Conservation (phyloP, 305 asterid species). For the Fraxinus dipetala region DNA sequence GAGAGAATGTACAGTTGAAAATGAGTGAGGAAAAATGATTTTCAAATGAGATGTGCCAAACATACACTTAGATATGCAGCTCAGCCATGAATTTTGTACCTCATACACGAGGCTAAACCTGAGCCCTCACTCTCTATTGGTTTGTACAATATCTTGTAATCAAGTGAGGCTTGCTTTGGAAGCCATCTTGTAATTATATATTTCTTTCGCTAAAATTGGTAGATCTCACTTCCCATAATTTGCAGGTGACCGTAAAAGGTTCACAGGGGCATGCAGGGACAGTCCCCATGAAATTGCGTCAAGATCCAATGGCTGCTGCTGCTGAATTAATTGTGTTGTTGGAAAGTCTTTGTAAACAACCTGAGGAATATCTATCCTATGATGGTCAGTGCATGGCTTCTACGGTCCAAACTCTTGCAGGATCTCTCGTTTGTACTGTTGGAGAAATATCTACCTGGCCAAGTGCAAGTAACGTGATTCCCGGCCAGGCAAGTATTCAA, state of each 20-base stretch:
- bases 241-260: conserved; percentile 87
- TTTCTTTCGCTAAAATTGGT: background rate
- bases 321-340: conserved; percentile 81
- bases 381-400: conserved; percentile 66
- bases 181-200: background rate
- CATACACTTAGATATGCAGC: background rate
- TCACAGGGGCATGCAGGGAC: conserved; percentile 99
- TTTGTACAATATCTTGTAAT: background rate
- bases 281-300: conserved; percentile 92
- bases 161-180: background rate
- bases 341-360: conserved; percentile 82
- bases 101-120: background rate
- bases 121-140: background rate
- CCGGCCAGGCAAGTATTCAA: conserved; percentile 79
- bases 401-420: conserved; percentile 60
- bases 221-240: conserved; percentile 8
- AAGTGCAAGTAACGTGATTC: conserved; percentile 93
- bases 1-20: background rate
- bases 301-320: conserved; percentile 97
- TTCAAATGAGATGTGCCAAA: background rate
- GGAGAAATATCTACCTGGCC: conserved; percentile 99
- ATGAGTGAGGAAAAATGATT: background rate
- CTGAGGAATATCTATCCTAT: conserved; percentile 68
- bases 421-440: conserved; percentile 95
- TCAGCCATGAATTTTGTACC: background rate